These are phyloP conservation scores for Volvox carteri DNA, from an alignment of 163 green algal species.

Conservation along the genomic window DNA sequence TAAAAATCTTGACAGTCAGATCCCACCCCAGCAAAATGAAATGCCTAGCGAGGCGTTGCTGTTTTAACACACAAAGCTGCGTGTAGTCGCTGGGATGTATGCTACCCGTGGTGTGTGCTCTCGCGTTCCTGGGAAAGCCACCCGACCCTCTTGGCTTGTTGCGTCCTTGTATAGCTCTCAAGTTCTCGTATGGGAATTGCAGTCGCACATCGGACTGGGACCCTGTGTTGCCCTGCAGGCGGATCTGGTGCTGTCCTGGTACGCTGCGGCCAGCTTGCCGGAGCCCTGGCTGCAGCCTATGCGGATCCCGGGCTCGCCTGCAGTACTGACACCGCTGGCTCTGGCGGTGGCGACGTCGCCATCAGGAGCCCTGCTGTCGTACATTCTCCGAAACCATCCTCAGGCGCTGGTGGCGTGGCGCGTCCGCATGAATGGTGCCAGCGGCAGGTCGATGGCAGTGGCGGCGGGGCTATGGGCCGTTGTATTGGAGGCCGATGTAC, in stretches of 20 bases:
- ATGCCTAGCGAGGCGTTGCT: too few species aligned
- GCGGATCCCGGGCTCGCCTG: neutral
- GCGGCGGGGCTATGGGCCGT: conserved; percentile 23
- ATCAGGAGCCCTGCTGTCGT: neutral
- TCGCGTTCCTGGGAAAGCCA: too few species aligned
- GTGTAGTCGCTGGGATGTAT: too few species aligned
- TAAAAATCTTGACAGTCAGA: too few species aligned
- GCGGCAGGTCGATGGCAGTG: neutral
- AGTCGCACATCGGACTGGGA: too few species aligned
- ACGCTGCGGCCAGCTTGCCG: neutral
- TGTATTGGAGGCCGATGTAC: neutral
- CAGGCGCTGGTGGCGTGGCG: conserved; percentile 1
- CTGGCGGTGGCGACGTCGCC: conserved; percentile 1
- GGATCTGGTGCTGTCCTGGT: conserved; percentile 35
- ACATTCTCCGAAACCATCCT: conserved; percentile 30
- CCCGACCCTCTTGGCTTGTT: too few species aligned
- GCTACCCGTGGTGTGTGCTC: too few species aligned
- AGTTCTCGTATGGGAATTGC: too few species aligned
- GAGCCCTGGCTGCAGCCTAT: conserved; percentile 49
- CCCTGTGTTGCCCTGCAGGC: too few species aligned
- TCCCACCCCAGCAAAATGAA: too few species aligned
- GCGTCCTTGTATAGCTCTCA: too few species aligned
- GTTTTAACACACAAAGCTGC: too few species aligned
- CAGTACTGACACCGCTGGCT: conserved; percentile 28
- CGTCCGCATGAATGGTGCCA: conserved; percentile 15